Evolutionary conservation across 148 eudicot genomes (phyloP).

Genomic region (Salicornia ramosissima): DNA sequence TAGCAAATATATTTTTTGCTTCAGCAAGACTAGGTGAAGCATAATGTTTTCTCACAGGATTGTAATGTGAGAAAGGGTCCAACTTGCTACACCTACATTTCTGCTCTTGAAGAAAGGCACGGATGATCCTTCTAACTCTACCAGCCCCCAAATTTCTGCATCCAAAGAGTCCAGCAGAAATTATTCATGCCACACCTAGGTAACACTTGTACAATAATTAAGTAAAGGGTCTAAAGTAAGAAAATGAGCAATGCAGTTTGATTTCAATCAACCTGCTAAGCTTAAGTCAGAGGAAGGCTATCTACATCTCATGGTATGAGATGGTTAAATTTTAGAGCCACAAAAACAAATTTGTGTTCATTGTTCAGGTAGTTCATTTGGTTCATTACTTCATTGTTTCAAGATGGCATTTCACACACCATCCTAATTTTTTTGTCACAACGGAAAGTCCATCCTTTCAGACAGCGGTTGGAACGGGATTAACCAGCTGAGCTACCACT

Average conservation of each 20-base stretch:
- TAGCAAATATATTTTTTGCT: conserved; percentile 21
- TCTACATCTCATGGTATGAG: not conserved
- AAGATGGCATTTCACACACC: not conserved
- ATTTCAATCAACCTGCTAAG: not conserved
- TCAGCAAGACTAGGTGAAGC: conserved; percentile 21
- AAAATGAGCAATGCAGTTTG: not conserved
- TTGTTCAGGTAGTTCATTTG: not conserved
- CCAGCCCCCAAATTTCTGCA: conserved; percentile 45
- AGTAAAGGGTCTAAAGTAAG: conserved; percentile 3
- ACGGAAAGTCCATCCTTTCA: not conserved
- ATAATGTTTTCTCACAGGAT: conserved; percentile 29
- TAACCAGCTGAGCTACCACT: too few species aligned
- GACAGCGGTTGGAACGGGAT: too few species aligned
- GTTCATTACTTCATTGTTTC: not conserved
- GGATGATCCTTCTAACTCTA: conserved; percentile 34
- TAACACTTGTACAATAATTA: not conserved
- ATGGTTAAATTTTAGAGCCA: not conserved
- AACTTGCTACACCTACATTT: conserved; percentile 31
- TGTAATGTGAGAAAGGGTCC: conserved; percentile 31
- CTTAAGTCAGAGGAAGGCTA: not conserved
- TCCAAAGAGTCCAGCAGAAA: conserved; percentile 7
- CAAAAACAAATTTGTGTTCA: not conserved
- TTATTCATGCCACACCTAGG: not conserved
- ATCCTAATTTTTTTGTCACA: too few species aligned
- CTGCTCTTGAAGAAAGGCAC: conserved; percentile 33